phyloP scores from a whole-genome alignment of 495 filamentous ascomycete genomes.

The Elaphomyces granulatus region DNA sequence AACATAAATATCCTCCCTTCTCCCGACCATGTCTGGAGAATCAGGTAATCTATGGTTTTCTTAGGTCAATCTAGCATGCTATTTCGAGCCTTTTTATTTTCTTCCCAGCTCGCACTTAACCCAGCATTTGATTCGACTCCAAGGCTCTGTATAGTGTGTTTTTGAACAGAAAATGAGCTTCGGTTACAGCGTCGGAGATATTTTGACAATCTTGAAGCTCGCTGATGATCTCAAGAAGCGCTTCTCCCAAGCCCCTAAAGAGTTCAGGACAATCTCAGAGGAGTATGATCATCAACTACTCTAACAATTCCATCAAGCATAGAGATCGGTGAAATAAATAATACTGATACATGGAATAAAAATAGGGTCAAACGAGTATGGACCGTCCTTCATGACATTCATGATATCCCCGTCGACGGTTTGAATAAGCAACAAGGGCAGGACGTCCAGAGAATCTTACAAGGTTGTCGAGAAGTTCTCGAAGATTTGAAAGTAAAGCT shows the following conservation, averaged over 20 bases:
- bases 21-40: too few species aligned
- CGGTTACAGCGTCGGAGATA: constrained; percentile 6
- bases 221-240: constrained; percentile 1
- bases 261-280: constrained; percentile 4
- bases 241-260: constrained; percentile 2
- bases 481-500: constrained; percentile 2
- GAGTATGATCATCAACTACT: constrained; percentile 1
- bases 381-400: neutral
- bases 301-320: neutral
- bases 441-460: neutral
- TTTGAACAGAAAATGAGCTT: constrained; percentile 10
- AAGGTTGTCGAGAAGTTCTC: neutral
- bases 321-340: neutral
- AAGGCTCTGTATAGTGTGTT: too few species aligned
- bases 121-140: too few species aligned
- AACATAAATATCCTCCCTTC: too few species aligned
- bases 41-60: too few species aligned
- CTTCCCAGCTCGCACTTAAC: too few species aligned
- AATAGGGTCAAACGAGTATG: constrained; percentile 1
- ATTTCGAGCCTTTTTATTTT: too few species aligned
- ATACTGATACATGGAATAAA: too few species aligned
- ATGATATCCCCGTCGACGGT: neutral
- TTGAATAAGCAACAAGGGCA: neutral
- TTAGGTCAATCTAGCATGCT: too few species aligned
- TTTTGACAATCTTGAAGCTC: constrained; percentile 3